These are phyloP conservation scores for Thelephora terrestris DNA, from an alignment of 1,284 basidiomycete species.

Conservation along the genomic window DNA sequence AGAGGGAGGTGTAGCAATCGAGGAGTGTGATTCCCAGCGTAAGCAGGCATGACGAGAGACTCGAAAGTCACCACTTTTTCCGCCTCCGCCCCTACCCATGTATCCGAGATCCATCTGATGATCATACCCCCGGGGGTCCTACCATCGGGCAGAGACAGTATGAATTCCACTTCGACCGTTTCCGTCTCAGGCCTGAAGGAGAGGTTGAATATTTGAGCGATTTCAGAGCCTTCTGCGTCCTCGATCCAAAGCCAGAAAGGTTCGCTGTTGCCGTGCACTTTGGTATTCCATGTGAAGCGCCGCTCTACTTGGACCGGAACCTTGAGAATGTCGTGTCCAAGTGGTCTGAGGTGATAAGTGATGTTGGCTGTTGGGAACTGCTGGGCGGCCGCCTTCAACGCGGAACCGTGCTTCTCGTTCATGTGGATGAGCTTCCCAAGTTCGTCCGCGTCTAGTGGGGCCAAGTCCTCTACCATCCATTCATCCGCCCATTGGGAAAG, in stretches of 20 bases:
- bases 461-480: conserved; percentile 69
- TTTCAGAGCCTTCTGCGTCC: conserved; percentile 68
- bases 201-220: conserved; percentile 77
- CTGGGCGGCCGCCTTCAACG: conserved; percentile 72
- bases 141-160: conserved; percentile 61
- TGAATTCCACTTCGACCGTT: conserved; percentile 62
- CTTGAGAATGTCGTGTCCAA: conserved; percentile 78
- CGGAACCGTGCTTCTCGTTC: conserved; percentile 79
- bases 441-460: conserved; percentile 61
- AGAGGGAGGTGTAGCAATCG: conserved; percentile 73
- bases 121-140: conserved; percentile 50
- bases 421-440: conserved; percentile 80
- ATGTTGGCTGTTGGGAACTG: conserved; percentile 80
- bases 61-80: conserved; percentile 58
- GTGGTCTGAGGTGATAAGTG: conserved; percentile 63
- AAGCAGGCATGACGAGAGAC: conserved; percentile 66
- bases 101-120: conserved; percentile 80
- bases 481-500: conserved; percentile 82
- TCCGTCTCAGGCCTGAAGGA: conserved; percentile 60
- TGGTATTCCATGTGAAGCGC: conserved; percentile 79
- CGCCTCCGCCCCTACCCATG: conserved; percentile 90
- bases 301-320: conserved; percentile 60
- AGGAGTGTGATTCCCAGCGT: conserved; percentile 54
- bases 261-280: conserved; percentile 69
- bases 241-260: conserved; percentile 98